Evolutionary conservation across 192 early-diverging fungal species (phyloP).

Genomic region (Coemansia sp.): DNA sequence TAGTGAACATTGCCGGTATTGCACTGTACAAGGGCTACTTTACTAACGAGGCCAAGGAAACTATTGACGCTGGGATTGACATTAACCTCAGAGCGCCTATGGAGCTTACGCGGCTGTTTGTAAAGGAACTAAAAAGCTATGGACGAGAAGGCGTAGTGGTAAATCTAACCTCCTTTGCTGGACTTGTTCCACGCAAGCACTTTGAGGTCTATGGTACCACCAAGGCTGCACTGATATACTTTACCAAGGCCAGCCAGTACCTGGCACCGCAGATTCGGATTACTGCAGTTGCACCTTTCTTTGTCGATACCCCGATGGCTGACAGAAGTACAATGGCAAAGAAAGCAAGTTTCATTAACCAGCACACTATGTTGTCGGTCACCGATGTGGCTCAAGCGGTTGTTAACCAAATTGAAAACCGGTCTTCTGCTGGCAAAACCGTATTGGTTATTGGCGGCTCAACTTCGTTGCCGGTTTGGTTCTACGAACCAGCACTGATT

Average conservation of each 20-base stretch:
- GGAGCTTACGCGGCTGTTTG: conserved; percentile 65
- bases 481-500: neutral
- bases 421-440: conserved; percentile 21
- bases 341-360: conserved; percentile 22
- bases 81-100: conserved; percentile 77
- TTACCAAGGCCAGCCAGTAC: conserved; percentile 52
- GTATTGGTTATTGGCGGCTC: conserved; percentile 27
- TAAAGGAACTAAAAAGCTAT: conserved; percentile 55
- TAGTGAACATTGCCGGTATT: conserved; percentile 66
- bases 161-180: conserved; percentile 73
- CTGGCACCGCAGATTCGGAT: conserved; percentile 57
- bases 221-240: conserved; percentile 71
- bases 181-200: conserved; percentile 47
- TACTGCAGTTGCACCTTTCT: conserved; percentile 62
- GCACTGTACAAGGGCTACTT: conserved; percentile 48
- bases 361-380: conserved; percentile 13
- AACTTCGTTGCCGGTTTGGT: conserved; percentile 28
- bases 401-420: conserved; percentile 20
- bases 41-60: conserved; percentile 46
- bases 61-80: conserved; percentile 59
- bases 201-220: conserved; percentile 75
- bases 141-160: conserved; percentile 63
- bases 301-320: conserved; percentile 56
- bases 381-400: conserved; percentile 35
- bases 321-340: conserved; percentile 24